Evolutionary conservation across 306 rosid species (phyloP), one percentile per base, ranked within the genome.

Genomic region (Ormosia semicastrata): DNA sequence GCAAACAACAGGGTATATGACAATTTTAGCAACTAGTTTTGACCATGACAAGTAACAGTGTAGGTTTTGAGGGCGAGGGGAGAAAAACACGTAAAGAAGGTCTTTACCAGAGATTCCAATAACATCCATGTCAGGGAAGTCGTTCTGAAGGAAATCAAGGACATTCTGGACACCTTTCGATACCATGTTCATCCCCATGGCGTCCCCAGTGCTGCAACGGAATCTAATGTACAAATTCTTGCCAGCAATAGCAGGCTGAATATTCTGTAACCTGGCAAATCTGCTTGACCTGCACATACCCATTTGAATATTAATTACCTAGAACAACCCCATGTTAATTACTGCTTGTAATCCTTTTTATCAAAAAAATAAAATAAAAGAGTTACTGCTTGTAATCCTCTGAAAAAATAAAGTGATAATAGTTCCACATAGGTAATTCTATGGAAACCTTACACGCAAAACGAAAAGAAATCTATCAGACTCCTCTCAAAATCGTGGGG

Each of bases 121-220:
- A 49, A 91, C 88, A 50, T 91, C 96, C 96, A 91, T 91, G 86
- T 91, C 96, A 47, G 92, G 90, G 70, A 91, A 89, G 32, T 91
- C 92, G 4, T 3, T 63, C 73, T 80, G 92, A 65, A 91, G 90
- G 77, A 85, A 91, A 74, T 87, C 92, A 34, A 91, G 91, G 71
- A 89, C 92, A 44, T 91, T 89, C 79, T 91, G 94, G 46, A 91
- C 92, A 14, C 94, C 94, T 82, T 91, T 91, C 2, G 94, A 91
- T n/a, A 91, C 94, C 92, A 91, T 91, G 89, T 89, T 90, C 96
- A 91, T 91, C 71, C 96, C 96, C 96, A 91, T 91, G 36, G 96
- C 96, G 57, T 91, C 96, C 0, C 96, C 96, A 8, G 96, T 91
- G 87, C 93, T 85, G 84, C 93, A 89, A 6, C 73, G 77, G 77